phyloP scores from a whole-genome alignment of 371 early-diverging fungal species.

The Mortierella sp. region DNA sequence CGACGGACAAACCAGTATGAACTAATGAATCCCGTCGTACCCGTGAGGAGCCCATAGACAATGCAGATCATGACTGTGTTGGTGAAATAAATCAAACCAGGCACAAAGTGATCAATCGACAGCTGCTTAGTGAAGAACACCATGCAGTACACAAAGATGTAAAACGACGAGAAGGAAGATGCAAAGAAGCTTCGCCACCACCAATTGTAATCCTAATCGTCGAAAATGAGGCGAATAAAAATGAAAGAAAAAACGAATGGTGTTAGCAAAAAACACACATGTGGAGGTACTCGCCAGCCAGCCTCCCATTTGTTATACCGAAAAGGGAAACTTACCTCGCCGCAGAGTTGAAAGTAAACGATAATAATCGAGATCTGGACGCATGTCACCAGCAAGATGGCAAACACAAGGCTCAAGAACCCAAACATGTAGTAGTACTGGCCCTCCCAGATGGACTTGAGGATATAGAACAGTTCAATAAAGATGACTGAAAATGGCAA shows the following conservation, averaged over 20 bases:
- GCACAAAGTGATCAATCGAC: slow-evolving; percentile 66
- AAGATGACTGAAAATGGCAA: slow-evolving; percentile 94
- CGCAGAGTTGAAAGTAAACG: slow-evolving; percentile 91
- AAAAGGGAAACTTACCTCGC: slow-evolving; percentile 67
- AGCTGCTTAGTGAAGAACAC: slow-evolving; percentile 67
- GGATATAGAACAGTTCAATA: slow-evolving; percentile 91
- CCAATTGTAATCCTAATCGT: slow-evolving; percentile 79
- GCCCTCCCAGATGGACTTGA: slow-evolving; percentile 94
- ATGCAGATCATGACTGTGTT: slow-evolving; percentile 68
- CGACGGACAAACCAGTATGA: slow-evolving; percentile 81
- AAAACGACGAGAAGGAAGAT: slow-evolving; percentile 78
- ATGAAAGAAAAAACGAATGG: not conserved
- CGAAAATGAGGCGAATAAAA: not conserved
- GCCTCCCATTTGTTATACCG: not conserved
- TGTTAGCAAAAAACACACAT: not conserved
- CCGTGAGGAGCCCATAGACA: slow-evolving; percentile 75
- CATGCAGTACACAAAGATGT: slow-evolving; percentile 78
- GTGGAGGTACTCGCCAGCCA: not conserved
- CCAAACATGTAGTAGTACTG: slow-evolving; percentile 93
- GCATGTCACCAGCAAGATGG: slow-evolving; percentile 87
- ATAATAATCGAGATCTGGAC: slow-evolving; percentile 89
- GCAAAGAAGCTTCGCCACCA: slow-evolving; percentile 88
- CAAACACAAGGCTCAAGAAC: slow-evolving; percentile 86
- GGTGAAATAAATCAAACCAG: slow-evolving; percentile 68
- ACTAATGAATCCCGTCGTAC: slow-evolving; percentile 85